Evolutionary conservation across 495 filamentous ascomycete species (phyloP).

Genomic region (Aspergillus cristatus): DNA sequence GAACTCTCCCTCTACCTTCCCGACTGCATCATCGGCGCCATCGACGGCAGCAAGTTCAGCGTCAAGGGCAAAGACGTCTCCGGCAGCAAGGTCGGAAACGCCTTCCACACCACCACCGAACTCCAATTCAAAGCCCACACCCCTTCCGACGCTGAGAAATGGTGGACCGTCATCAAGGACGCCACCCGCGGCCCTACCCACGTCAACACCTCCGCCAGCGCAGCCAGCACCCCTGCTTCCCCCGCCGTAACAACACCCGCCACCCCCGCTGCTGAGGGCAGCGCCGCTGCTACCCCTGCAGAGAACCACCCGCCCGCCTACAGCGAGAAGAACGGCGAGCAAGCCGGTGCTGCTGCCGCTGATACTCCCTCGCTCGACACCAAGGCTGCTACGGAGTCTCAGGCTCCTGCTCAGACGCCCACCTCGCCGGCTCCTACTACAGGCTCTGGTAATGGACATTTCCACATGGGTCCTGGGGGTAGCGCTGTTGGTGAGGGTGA

Average conservation of each 20-base stretch:
- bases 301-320: not conserved
- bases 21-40: conserved; percentile 70
- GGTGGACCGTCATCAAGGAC: conserved; percentile 63
- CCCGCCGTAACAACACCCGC: conserved; percentile 1
- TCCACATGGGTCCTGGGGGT: conserved; percentile 20
- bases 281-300: not conserved
- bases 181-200: conserved; percentile 16
- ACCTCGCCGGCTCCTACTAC: conserved; percentile 12
- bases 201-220: conserved; percentile 1
- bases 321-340: not conserved
- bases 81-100: conserved; percentile 49
- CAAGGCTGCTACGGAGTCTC: conserved; percentile 3
- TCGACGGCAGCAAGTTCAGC: conserved; percentile 76
- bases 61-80: conserved; percentile 87
- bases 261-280: not conserved
- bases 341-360: not conserved
- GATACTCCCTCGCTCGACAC: conserved; percentile 1
- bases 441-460: conserved; percentile 21
- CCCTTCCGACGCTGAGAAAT: conserved; percentile 64
- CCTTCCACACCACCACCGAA: conserved; percentile 54
- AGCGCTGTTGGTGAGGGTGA: conserved; percentile 11
- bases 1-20: conserved; percentile 88
- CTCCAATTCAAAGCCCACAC: conserved; percentile 66
- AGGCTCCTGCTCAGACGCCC: conserved; percentile 4
- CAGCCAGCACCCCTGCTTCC: conserved; percentile 4